A percentile compares a stretch with the other conserved stretches of the same genome.
Evolutionary conservation across 257 asterid genomes (phyloP).

Genomic region (Catharanthus roseus): DNA sequence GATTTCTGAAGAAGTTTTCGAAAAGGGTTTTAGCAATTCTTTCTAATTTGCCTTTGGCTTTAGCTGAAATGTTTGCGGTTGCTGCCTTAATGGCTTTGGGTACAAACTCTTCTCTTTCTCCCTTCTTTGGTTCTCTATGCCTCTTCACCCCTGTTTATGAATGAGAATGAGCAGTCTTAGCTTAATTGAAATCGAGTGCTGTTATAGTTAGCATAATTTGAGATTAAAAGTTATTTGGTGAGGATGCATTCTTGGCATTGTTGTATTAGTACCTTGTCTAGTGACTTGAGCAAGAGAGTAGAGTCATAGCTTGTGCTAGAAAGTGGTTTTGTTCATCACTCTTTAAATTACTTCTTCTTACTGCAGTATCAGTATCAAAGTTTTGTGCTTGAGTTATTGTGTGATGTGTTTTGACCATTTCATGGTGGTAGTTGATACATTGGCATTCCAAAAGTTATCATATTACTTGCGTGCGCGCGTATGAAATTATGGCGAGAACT

Average conservation of each 20-base stretch:
- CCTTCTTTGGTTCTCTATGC: not conserved
- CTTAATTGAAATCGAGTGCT: not conserved
- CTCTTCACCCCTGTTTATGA: not conserved
- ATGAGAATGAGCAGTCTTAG: no score
- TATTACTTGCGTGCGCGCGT: not conserved
- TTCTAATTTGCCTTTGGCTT: constrained; percentile 75
- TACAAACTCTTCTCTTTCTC: constrained; percentile 14
- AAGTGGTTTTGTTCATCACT: not conserved
- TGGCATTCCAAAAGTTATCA: not conserved
- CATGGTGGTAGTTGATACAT: not conserved
- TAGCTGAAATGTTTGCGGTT: constrained; percentile 66
- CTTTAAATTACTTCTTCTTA: not conserved
- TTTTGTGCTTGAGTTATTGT: not conserved
- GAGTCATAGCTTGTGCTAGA: no score
- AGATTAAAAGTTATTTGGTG: not conserved
- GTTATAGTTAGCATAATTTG: not conserved
- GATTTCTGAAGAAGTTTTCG: constrained; percentile 35
- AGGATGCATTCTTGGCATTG: not conserved
- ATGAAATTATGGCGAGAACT: not conserved
- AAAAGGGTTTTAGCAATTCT: constrained; percentile 49
- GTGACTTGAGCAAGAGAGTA: not conserved
- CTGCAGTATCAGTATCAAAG: not conserved
- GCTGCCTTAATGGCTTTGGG: constrained; percentile 91
- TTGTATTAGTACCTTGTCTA: not conserved
- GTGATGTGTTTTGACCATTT: not conserved